Conservation (phyloP, 805 yeast species). For the Zygotorulaspora chibaensis region DNA sequence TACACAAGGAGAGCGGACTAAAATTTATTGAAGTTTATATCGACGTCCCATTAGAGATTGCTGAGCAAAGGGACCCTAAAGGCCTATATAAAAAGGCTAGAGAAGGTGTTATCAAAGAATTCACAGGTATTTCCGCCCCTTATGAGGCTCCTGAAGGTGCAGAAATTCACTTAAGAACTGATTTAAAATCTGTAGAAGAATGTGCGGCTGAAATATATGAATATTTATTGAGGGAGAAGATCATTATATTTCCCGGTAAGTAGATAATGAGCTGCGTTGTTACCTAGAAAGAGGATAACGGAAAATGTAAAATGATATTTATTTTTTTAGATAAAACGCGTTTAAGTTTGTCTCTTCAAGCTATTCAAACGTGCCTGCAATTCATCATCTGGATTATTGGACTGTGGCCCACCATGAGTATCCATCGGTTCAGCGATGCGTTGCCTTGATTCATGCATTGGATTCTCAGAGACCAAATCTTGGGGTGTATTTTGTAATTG, state of each 20-base stretch:
- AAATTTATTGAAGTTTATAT: slow-evolving; percentile 89
- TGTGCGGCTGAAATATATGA: slow-evolving; percentile 68
- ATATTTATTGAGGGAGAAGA: slow-evolving; percentile 53
- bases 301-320: background rate
- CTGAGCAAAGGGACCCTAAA: slow-evolving; percentile 96
- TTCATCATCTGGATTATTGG: slow-evolving; percentile 62
- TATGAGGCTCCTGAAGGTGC: slow-evolving; percentile 87
- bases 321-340: background rate
- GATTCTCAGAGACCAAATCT: slow-evolving; percentile 22
- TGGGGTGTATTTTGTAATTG: slow-evolving; percentile 46
- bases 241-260: slow-evolving; percentile 14
- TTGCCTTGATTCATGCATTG: slow-evolving; percentile 25
- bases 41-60: slow-evolving; percentile 90
- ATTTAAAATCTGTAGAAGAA: slow-evolving; percentile 69
- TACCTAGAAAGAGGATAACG: background rate
- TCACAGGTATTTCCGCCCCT: slow-evolving; percentile 94
- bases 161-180: slow-evolving; percentile 76
- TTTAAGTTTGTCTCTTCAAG: slow-evolving; percentile 49
- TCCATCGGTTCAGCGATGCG: slow-evolving; percentile 56
- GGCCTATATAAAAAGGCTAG: slow-evolving; percentile 96
- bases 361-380: slow-evolving; percentile 84
- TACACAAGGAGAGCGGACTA: slow-evolving; percentile 68
- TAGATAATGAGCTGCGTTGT: slow-evolving; percentile 1
- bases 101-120: slow-evolving; percentile 88
- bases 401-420: slow-evolving; percentile 25